Conservation (phyloP, 2,329 filamentous ascomycete genomes). For the Colletotrichum filicis region DNA sequence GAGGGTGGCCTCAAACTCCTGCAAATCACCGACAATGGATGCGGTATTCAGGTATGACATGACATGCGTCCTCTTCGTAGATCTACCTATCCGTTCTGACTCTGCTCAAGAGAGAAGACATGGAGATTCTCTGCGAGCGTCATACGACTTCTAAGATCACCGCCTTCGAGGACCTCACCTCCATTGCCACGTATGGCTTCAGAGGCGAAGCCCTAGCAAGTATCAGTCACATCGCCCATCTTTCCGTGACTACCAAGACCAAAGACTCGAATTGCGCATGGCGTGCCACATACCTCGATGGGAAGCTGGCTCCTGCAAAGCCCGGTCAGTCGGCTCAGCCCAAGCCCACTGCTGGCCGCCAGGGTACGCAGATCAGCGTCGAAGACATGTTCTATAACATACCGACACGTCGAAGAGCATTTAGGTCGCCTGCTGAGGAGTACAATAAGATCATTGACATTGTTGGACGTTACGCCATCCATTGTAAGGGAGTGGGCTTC, state of each 20-base stretch:
- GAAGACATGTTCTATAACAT: constrained; percentile 98
- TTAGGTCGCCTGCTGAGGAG: constrained; percentile 91
- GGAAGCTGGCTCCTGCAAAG: constrained; percentile 83
- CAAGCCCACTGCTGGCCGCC: constrained; percentile 86
- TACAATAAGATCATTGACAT: constrained; percentile 98
- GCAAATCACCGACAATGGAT: constrained; percentile 97
- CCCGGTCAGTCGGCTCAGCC: constrained; percentile 89
- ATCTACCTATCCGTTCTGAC: constrained; percentile 35
- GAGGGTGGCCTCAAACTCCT: constrained; percentile 94
- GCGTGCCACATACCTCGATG: constrained; percentile 88
- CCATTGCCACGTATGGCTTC: constrained; percentile 97
- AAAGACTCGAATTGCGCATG: constrained; percentile 89
- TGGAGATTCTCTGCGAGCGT: constrained; percentile 91
- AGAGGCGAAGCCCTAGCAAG: constrained; percentile 95
- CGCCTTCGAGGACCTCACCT: constrained; percentile 88
- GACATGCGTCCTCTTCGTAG: neutral
- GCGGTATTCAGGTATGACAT: constrained; percentile 83
- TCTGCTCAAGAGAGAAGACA: constrained; percentile 79
- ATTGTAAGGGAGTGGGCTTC: constrained; percentile 91
- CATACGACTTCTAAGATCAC: constrained; percentile 98
- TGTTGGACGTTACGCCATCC: constrained; percentile 91
- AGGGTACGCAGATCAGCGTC: constrained; percentile 94
- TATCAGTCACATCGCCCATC: constrained; percentile 97
- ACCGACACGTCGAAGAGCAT: constrained; percentile 86
- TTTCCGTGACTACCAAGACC: constrained; percentile 94